A percentile compares a stretch with the other conserved stretches of the same genome.
phyloP scores from a whole-genome alignment of 2,329 filamentous ascomycete genomes.

The Ophiocordyceps camponoti-rufipedis region DNA sequence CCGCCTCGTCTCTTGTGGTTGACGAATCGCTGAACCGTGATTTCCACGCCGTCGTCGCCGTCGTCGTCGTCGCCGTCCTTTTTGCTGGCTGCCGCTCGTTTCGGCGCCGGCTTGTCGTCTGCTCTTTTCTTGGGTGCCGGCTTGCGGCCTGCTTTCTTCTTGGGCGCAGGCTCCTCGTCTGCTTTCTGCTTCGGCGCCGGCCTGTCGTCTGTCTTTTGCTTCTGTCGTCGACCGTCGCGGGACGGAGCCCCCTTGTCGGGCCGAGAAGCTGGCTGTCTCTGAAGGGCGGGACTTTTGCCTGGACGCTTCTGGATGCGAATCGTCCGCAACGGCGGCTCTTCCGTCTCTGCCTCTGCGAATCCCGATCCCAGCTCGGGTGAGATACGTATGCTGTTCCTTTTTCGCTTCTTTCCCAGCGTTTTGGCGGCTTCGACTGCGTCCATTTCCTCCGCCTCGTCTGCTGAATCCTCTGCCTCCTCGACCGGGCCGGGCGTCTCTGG shows the following conservation, averaged over 20 bases:
- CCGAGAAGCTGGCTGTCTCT: conserved; percentile 13
- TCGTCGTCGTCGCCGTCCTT: conserved; percentile 9
- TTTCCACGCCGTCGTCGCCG: conserved; percentile 21
- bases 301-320: conserved; percentile 1
- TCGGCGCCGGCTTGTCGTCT: conserved; percentile 1
- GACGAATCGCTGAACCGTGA: conserved; percentile 41
- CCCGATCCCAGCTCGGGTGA: conserved; percentile 24
- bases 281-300: conserved; percentile 21
- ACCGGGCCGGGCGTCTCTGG: not conserved
- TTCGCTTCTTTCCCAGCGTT: conserved; percentile 23
- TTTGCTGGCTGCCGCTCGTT: conserved; percentile 5
- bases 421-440: conserved; percentile 22
- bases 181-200: not conserved
- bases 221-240: not conserved
- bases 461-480: conserved; percentile 4
- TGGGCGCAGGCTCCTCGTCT: not conserved
- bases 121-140: too few relatives aligned
- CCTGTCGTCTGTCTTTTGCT: not conserved
- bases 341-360: conserved; percentile 10
- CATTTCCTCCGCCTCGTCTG: conserved; percentile 24
- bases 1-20: conserved; percentile 25
- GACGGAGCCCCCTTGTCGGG: not conserved
- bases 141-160: not conserved
- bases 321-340: conserved; percentile 3
- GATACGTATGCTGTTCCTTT: conserved; percentile 13